Evolutionary conservation across 495 filamentous ascomycete species (phyloP), one percentile per base, ranked within the genome.

Genomic region (Acidomyces sp.): DNA sequence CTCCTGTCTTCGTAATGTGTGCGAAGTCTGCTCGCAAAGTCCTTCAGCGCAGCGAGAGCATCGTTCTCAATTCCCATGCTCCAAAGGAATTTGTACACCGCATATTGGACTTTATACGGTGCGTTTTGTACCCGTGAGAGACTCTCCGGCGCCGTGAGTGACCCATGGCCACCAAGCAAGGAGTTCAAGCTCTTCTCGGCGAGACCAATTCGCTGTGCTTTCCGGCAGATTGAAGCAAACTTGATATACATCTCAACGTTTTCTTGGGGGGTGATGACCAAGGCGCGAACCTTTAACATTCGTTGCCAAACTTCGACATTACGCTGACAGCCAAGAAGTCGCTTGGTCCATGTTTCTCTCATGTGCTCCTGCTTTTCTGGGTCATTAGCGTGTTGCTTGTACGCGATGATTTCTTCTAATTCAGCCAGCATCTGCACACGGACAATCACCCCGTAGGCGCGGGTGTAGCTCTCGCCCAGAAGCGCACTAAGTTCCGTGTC

Each of bases 221-320:
- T 99, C 51, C 90, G 80, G 59, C 90, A 99, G 6, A 99, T 72
- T 50, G 95, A 96, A 45, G 92, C 83, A 53, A 94, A 96, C 55
- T 99, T 99, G 64, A 96, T 95, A 71, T 82, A 93, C 85, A 96
- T 96, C 53, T 90, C 81, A 68, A 92, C 82, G 49, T 96, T 93
- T 56, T 99, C 87, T 21, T 72, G 75, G 3, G 90, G 86, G 9
- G 71, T 72, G 36, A 94, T 87, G 34, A 99, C 90, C 32, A 99
- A 72, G 12, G 82, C 82, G 45, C 92, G 74, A 26, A 96, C 82
- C 57, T 94, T 92, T 18, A 99, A 74, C 85, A 93, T 96, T 29
- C 92, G 71, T 56, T 94, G 86, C 90, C 90, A 99, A 6, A 95
- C 86, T 51, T 99, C 90, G 16, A 93, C 88, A 51, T 96, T 96